Evolutionary conservation across 768 basidiomycete genomes (phyloP).

Genomic region (Pleurotus tuber-regium): DNA sequence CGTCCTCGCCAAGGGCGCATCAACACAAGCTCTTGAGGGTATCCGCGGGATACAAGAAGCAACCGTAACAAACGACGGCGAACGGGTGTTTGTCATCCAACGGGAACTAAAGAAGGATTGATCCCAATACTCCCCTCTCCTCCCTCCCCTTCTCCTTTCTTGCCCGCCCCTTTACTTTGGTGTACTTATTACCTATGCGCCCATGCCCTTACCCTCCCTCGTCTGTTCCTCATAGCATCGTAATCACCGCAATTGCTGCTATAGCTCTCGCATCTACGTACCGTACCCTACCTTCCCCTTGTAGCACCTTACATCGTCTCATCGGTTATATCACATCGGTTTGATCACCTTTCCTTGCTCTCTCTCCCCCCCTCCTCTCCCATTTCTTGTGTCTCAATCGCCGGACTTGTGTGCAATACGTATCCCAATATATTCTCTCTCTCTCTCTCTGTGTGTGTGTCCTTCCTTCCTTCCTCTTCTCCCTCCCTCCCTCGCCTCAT

Average conservation of each 20-base stretch:
- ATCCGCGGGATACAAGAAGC: slow-evolving; percentile 63
- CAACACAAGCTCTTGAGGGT: slow-evolving; percentile 54
- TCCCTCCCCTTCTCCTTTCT: background rate
- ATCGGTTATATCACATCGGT: background rate
- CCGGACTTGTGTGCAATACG: slow-evolving; percentile 11
- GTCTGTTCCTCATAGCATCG: background rate
- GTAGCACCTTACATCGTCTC: background rate
- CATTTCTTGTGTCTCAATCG: background rate
- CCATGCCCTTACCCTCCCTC: background rate
- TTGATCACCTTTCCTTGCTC: background rate
- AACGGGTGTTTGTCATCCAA: slow-evolving; percentile 73
- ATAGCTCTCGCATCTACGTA: background rate
- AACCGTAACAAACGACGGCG: slow-evolving; percentile 57
- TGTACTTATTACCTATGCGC: background rate
- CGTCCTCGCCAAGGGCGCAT: slow-evolving; percentile 69
- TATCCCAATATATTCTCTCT: slow-evolving; percentile 1
- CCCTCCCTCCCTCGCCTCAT: background rate
- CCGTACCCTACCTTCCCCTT: background rate
- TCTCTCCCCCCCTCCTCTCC: background rate
- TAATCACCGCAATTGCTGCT: background rate
- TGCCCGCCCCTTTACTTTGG: background rate
- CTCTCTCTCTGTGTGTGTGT: background rate
- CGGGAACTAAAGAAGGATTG: slow-evolving; percentile 85
- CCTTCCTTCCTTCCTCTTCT: background rate
- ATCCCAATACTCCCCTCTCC: slow-evolving; percentile 1